Base-by-base conservation (phyloP, 768 basidiomycete species). In the Suillus bovinus region DNA sequence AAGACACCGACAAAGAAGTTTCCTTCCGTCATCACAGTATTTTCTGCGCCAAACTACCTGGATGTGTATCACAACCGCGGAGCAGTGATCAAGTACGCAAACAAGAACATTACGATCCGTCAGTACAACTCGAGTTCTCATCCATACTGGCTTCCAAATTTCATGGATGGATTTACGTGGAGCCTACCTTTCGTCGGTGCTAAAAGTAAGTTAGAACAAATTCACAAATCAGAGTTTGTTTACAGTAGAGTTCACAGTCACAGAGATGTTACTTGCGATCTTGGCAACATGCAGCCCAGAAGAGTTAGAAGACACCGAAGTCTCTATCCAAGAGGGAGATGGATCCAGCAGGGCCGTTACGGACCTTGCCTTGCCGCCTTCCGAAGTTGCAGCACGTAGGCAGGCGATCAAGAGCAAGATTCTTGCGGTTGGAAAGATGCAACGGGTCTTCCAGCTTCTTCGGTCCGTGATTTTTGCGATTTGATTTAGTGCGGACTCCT, bases 161-260 rank as follows among this genome's bases (percentile, higher is more conserved):
- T 98, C 67, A 96, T 97, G 89, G 94, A 99, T 72, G 96, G 92
- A 36, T 99, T 99, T 73, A 98, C 96, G 3, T 99, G 96, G 96
- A 94, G 91, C 82, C 74, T 99, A 62, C 96, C 96, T 0, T 99
- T 99, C 71, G 96, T 99, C 4, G 96, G 96, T 55, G 89, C 93
- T 59, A 99, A 99, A 79, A 99, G 96, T 96, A 67, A 61, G 93
- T 78, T 3, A 38, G 4, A 24, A 20, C 3, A 3, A 7, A 16
- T 33, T 39, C 20, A 7, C 27, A 16, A 17, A 46, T 44, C 34
- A 6, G 24, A 22, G 20, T 54, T 39, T 22, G 41, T 50, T 39
- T 44, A 64, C 33, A 33, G 38, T 52, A 24, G 47, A 57, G 17
- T 29, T 20, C 63, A 2, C 64, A 98, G 96, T 99, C 71, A 92